Evolutionary conservation across 2,329 filamentous ascomycete genomes (phyloP), one percentile per base, ranked within the genome.

Genomic region (Calcarisporium arbuscula): DNA sequence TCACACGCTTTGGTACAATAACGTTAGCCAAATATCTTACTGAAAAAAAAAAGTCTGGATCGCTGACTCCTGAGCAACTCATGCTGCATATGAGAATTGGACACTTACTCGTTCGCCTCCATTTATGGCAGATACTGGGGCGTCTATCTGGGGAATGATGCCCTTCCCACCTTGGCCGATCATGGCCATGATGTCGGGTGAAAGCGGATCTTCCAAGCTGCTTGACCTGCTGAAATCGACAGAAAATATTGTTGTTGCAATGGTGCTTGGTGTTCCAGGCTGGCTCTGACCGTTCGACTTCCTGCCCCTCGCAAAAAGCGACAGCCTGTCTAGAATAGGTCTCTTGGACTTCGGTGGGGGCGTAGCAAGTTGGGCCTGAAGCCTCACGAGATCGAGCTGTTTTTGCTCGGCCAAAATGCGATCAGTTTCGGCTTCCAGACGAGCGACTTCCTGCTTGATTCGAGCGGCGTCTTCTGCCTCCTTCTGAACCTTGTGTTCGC

Each of bases 111-210:
- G 71, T 52, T 89, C 84, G 29, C 80, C 82, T 41, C 82, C 76
- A 61, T 94, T 94, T 39, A 83, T 81, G 11, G 85, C 85, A 35
- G 86, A 88, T 8, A 81, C 68, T 2, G 88, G 88, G 16, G 85
- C 85, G 64, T 94, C 86, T 28, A 71, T 80, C 33, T 68, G 65
- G 25, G 67, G 64, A 6, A 67, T 62, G 37, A 67, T 61, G 38
- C 66, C 67, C 43, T 54, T 63, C 10, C 64, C 67, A 18, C 66
- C 65, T n/a, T 54, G 52, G 39, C 65, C 60, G 37, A 70, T 69
- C 31, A 58, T 58, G 34, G 48, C 52, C 58, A 61, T 61, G 32
- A 46, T 57, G 36, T 47, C 44, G 16, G 45, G 43, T 14, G 42
- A 41, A n/a, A 45, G 40, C 21, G 49, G 53, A 9, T 58, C 55